Base-by-base conservation (phyloP, 805 yeast genomes). In the Monosporozyma servazzii region DNA sequence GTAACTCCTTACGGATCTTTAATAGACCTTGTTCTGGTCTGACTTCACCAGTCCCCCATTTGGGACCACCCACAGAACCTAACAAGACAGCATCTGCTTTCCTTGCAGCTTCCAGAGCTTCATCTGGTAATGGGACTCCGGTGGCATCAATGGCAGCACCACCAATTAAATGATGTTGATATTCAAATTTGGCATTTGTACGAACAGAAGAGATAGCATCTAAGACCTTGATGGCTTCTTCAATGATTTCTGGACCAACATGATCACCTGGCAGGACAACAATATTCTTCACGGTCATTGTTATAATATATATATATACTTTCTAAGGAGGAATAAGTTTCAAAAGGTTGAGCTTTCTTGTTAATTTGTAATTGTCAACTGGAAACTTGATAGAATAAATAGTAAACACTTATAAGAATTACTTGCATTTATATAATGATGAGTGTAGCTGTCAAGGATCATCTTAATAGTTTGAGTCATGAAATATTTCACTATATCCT, bases 51-150 rank as follows among this genome's bases (percentile, higher is more conserved):
- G 97, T 87, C 37, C 98, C 98, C 99, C 99, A 93, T 73, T 93
- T 93, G 55, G 99, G 99, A 33, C 99, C 99, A 56, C 99, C 99
- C 33, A 93, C 99, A 8, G 99, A 96, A 58, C 99, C 99, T 52
- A 93, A 76, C 58, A 93, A 74, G n/a, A 93, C 96, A 25, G 98
- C 99, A 67, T 91, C 95, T 1, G 98, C 84, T 45, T 73, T 72
- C 71, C 88, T 89, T 37, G 97, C 79, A 9, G 96, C 89, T 45
- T 73, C 86, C 47, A 93, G 75, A 3, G 96, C 78, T 52, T 77
- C 91, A 54, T 86, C 95, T 15, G 96, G 86, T 57, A 93, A 75
- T 53, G 99, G 97, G 48, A 68, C 83, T 50, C 99, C 99, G 45
- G 95, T 84, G 52, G 96, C 96, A 68, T 93, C 99, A 64, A 93